Evolutionary conservation across 208 protist species (phyloP).

Genomic region (Acanthamoeba culbertsoni): DNA sequence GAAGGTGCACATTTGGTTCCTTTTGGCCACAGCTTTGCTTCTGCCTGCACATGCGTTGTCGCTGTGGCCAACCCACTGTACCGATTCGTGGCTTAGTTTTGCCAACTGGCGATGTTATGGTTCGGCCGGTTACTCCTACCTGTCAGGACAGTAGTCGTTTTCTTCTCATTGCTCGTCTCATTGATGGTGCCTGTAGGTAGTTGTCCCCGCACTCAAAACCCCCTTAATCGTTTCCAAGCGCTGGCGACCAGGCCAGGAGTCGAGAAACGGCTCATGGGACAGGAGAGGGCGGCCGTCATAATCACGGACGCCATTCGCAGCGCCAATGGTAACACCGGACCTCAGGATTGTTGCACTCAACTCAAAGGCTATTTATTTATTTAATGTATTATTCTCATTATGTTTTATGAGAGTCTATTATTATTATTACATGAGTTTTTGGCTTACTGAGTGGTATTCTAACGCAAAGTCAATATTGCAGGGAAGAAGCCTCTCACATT

Average conservation of each 20-base stretch:
- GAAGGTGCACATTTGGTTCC: too few species aligned
- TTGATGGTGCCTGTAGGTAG: not conserved
- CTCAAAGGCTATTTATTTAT: too few species aligned
- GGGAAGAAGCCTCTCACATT: slow-evolving; percentile 8
- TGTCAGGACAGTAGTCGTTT: too few species aligned
- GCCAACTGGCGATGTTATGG: not conserved
- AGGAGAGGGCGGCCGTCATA: not conserved
- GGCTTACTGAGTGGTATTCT: not conserved
- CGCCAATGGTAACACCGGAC: not conserved
- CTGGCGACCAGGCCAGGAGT: not conserved
- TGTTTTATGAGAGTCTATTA: not conserved
- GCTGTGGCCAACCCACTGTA: too few species aligned
- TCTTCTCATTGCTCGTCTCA: not conserved
- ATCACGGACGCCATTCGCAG: not conserved
- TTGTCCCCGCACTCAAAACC: not conserved
- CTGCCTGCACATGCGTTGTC: too few species aligned
- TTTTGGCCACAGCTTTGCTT: too few species aligned
- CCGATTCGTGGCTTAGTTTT: not conserved
- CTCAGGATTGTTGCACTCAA: not conserved
- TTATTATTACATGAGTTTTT: not conserved
- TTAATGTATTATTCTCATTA: too few species aligned
- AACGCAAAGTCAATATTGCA: not conserved
- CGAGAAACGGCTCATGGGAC: not conserved
- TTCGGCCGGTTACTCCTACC: too few species aligned
- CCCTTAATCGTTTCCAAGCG: not conserved